A percentile compares a stretch with the other conserved stretches of the same genome.
These are phyloP conservation scores for Tulasnella sp. DNA, from an alignment of 768 basidiomycete genomes.

Conservation along the genomic window DNA sequence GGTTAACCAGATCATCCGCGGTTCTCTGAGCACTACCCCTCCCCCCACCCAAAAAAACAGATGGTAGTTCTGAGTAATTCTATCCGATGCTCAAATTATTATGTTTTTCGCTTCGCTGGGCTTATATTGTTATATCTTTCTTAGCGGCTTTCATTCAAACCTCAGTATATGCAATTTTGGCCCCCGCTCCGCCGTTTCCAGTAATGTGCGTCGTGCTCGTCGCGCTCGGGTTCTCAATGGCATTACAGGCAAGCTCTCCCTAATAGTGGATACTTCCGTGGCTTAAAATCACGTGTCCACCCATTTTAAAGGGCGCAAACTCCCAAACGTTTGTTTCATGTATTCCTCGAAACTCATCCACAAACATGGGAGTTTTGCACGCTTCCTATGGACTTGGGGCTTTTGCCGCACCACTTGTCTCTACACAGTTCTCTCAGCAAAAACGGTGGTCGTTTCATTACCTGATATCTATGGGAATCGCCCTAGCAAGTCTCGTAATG, in stretches of 20 bases:
- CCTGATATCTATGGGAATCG: constrained; percentile 42
- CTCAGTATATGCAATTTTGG: constrained; percentile 51
- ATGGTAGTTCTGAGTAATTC: background rate
- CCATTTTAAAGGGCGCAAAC: constrained; percentile 42
- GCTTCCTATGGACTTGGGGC: constrained; percentile 60
- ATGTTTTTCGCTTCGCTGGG: too few species aligned
- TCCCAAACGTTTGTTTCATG: constrained; percentile 65
- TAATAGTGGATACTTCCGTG: constrained; percentile 39
- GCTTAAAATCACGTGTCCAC: background rate
- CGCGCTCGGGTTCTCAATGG: constrained; percentile 50
- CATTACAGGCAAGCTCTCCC: constrained; percentile 30
- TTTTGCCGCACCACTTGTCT: constrained; percentile 49
- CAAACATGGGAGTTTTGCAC: constrained; percentile 67
- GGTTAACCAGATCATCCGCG: too few species aligned
- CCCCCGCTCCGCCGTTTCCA: constrained; percentile 60
- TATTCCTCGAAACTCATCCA: constrained; percentile 50
- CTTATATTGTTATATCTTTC: too few species aligned
- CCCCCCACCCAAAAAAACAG: too few species aligned
- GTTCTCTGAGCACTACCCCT: too few species aligned
- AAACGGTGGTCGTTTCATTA: constrained; percentile 45
- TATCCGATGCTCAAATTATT: too few species aligned
- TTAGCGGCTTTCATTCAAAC: constrained; percentile 48
- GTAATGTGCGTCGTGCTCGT: constrained; percentile 50
- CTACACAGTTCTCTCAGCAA: constrained; percentile 49
- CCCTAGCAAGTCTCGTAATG: constrained; percentile 34